These are phyloP conservation scores for Arachnopeziza araneosa DNA, from an alignment of 2,329 filamentous ascomycete genomes.

Conservation along the genomic window DNA sequence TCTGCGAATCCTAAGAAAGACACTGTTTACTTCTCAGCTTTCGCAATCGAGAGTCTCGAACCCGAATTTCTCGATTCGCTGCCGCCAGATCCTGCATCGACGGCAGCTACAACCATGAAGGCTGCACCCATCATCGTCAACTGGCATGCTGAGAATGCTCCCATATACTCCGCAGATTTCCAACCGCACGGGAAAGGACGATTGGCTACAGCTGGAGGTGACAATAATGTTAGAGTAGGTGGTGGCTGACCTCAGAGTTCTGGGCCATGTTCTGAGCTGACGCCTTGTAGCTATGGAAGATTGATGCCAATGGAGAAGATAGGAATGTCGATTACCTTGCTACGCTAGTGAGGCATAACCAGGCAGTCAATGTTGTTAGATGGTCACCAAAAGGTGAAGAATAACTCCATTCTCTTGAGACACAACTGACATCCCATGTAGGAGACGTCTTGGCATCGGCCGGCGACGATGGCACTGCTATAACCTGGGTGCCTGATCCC, in stretches of 20 bases:
- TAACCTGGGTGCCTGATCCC: constrained; percentile 88
- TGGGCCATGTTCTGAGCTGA: constrained; percentile 22
- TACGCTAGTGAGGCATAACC: constrained; percentile 87
- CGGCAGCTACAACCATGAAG: constrained; percentile 61
- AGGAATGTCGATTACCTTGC: constrained; percentile 87
- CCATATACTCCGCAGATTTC: constrained; percentile 96
- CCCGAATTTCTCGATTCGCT: constrained; percentile 5
- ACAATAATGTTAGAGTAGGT: constrained; percentile 86
- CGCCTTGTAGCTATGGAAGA: constrained; percentile 71
- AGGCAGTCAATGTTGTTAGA: constrained; percentile 95
- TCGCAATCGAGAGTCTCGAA: not conserved
- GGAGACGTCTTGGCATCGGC: constrained; percentile 91
- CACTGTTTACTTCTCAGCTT: not conserved
- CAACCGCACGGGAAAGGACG: constrained; percentile 88
- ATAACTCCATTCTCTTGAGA: not conserved
- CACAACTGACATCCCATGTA: constrained; percentile 33
- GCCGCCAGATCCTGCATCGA: constrained; percentile 11
- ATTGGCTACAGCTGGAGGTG: constrained; percentile 88
- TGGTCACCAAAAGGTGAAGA: constrained; percentile 84
- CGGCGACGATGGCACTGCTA: constrained; percentile 94
- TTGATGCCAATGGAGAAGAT: constrained; percentile 79
- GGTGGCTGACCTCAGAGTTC: constrained; percentile 17
- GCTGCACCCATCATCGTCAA: constrained; percentile 93
- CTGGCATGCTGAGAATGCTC: constrained; percentile 97
- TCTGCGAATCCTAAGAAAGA: not conserved